Evolutionary conservation across 225 moss, liverwort and hornwort species (phyloP), one percentile per base, ranked within the genome.

Genomic region (Anthoceros angustus): DNA sequence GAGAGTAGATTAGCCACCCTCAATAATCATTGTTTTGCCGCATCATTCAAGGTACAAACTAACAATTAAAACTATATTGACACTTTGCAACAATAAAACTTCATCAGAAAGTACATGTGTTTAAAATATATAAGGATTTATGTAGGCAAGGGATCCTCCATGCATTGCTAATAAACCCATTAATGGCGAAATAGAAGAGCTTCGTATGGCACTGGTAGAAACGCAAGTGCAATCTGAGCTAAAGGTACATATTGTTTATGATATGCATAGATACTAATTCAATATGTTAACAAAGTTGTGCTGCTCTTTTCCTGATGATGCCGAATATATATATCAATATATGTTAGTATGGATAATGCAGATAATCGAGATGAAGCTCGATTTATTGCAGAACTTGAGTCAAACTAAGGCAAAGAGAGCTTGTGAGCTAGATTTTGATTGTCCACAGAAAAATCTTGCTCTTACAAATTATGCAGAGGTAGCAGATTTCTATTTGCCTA

Each of bases 341-440:
- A 50, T 50, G 14, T 50, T 50, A 50, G 49, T 20, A 50, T 50
- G 20, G 20, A 5, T 14, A 7, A 50, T 14, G 5, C 49, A 50
- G 49, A 50, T 50, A 8, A 50, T 50, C 20, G 49, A 50, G 49
- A 50, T 50, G 49, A 50, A 50, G 49, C 49, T 50, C 20, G 49
- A 50, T 4, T 50, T 50, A 20, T 20, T 50, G 15, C 49, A 20
- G 20, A 50, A 20, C 15, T 14, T 50, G 49, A 14, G 20, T 14
- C 49, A 50, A 4, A 14, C 49, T 5, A 5, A 50, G 20, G 5
- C 8, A 14, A 50, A 16, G 49, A 14, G 4, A 43, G 43, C 43
- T 7, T 43, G 43, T 43, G 43, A 8, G 6, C 20, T 8, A 14
- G 49, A 50, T 50, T 50, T 11, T 14, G 20, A 50, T 5, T 50